A percentile compares a stretch with the other conserved stretches of the same genome.
phyloP scores from a whole-genome alignment of 768 basidiomycete genomes.

The Amylocystis lapponica region DNA sequence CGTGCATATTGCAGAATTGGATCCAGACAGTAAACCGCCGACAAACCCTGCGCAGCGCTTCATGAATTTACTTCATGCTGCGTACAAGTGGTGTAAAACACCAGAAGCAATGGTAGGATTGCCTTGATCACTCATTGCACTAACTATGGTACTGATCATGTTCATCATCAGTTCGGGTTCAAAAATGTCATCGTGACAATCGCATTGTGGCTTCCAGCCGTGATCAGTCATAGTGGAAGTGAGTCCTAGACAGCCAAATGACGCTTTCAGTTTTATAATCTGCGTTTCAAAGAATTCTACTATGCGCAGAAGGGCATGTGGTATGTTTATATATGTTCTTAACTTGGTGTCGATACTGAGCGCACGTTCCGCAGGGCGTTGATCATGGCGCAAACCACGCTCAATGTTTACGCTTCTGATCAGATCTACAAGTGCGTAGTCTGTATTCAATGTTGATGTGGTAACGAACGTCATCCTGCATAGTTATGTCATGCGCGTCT shows the following conservation, averaged over 20 bases:
- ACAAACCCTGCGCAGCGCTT: conserved; percentile 36
- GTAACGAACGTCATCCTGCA: neutral
- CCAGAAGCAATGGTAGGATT: conserved; percentile 38
- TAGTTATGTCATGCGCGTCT: conserved; percentile 39
- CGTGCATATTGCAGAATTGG: conserved; percentile 22
- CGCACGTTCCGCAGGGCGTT: conserved; percentile 41
- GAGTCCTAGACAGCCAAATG: too few species aligned
- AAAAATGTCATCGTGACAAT: conserved; percentile 44
- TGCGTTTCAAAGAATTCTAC: conserved; percentile 30
- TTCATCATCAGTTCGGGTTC: conserved; percentile 44
- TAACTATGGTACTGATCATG: too few species aligned
- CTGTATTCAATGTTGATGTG: neutral
- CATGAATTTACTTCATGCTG: conserved; percentile 27
- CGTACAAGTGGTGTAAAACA: conserved; percentile 36
- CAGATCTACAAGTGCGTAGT: conserved; percentile 47
- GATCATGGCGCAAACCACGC: conserved; percentile 55
- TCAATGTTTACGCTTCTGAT: conserved; percentile 52
- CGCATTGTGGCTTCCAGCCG: conserved; percentile 46
- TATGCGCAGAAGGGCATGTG: conserved; percentile 43
- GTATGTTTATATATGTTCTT: conserved; percentile 17
- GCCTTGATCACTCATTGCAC: too few species aligned
- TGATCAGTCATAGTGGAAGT: conserved; percentile 37
- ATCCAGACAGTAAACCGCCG: conserved; percentile 46
- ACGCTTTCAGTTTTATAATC: too few species aligned
- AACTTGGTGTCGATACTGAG: neutral